phyloP scores from a whole-genome alignment of 1,284 basidiomycete genomes.

The Sporisorium scitamineum region DNA sequence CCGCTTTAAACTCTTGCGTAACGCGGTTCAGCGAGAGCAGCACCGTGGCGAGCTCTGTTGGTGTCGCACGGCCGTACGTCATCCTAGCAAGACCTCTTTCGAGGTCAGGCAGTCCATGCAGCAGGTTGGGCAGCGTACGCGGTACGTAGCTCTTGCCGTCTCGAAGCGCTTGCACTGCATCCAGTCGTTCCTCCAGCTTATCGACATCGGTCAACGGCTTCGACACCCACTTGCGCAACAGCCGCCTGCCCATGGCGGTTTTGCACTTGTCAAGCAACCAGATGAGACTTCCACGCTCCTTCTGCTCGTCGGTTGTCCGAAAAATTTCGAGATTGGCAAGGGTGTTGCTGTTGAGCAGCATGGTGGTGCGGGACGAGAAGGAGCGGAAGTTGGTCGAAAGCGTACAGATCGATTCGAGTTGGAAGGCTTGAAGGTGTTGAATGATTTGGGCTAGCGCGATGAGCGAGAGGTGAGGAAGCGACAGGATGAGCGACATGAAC shows the following conservation, averaged over 20 bases:
- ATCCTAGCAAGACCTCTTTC: slow-evolving; percentile 88
- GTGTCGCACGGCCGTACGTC: slow-evolving; percentile 85
- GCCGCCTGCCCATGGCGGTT: slow-evolving; percentile 87
- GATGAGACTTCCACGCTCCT: slow-evolving; percentile 80
- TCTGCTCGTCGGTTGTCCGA: slow-evolving; percentile 75
- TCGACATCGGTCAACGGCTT: slow-evolving; percentile 81
- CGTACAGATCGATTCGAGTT: slow-evolving; percentile 72
- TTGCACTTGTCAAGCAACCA: slow-evolving; percentile 85
- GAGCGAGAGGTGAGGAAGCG: slow-evolving; percentile 72
- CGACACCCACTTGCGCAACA: slow-evolving; percentile 87
- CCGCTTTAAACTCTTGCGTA: slow-evolving; percentile 76
- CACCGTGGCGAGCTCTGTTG: slow-evolving; percentile 83
- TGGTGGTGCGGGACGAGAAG: slow-evolving; percentile 81
- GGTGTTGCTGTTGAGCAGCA: slow-evolving; percentile 90
- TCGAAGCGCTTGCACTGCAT: slow-evolving; percentile 86
- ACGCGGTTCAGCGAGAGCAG: slow-evolving; percentile 82
- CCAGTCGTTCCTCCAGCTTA: slow-evolving; percentile 78
- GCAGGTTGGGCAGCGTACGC: slow-evolving; percentile 76
- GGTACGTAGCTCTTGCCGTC: slow-evolving; percentile 72
- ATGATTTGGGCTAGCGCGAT: slow-evolving; percentile 83
- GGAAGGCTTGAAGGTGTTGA: slow-evolving; percentile 81
- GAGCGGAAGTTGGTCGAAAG: slow-evolving; percentile 73
- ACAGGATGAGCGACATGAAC: slow-evolving; percentile 33
- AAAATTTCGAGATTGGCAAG: slow-evolving; percentile 77
- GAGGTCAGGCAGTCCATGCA: slow-evolving; percentile 79